Evolutionary conservation across 441 rosid genomes (phyloP), one percentile per base, ranked within the genome.

Genomic region (Erodium chrysanthum): DNA sequence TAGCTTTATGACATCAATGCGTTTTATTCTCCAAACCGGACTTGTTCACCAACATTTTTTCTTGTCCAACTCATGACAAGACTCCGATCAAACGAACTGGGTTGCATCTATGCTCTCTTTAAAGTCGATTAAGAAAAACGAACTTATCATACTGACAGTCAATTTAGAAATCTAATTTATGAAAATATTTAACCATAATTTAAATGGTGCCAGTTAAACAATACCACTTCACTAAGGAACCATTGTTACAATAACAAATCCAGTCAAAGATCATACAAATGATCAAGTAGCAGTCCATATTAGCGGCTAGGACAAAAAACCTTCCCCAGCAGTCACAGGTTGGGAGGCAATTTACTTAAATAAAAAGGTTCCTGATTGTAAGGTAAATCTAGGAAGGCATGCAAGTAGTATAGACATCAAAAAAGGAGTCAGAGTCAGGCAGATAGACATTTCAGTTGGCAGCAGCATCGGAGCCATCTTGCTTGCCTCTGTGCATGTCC

Each of bases 401-500:
- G 56, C 56, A n/a, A 48, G 20, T 14, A 48, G 6, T 21, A 40
- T 23, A 5, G 12, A 21, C 27, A 29, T 2, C 29, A n/a, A 29
- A 40, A 29, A 48, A n/a, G n/a, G n/a, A n/a, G n/a, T n/a, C n/a
- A 20, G 56, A 48, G 6, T 14, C 2, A 20, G 17, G 56, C 20
- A 18, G 27, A 21, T 14, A 46, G 63, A 37, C 14, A 33, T 20
- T 7, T 62, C 59, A 66, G n/a, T n/a, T n/a, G n/a, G n/a, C n/a
- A n/a, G 29, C 29, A 25, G 50, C 44, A 56, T 42, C 68, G 2
- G 64, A 59, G 70, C 42, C 21, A 58, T 70, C 75, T 64, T 42
- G 66, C 59, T 58, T 65, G 59, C 22, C 65, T 59, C 71, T 73
- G 48, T 40, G 72, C 21, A 67, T 31, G 54, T 18, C 64, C 66